Conservation (phyloP, 2,329 filamentous ascomycete species). For the Mycocentrospora acerina region DNA sequence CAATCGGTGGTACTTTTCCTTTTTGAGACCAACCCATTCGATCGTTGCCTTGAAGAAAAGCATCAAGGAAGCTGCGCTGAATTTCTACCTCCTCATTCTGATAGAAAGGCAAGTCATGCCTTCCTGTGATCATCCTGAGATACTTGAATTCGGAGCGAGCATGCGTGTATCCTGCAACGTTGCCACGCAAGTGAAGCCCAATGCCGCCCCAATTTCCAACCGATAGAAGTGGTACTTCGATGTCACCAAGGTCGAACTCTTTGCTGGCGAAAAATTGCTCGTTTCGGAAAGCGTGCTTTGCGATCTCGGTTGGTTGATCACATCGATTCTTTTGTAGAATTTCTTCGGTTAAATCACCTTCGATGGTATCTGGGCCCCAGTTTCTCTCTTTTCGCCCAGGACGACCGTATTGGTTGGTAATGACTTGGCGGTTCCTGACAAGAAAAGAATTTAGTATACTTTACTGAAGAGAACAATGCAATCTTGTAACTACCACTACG, state of each 20-base stretch:
- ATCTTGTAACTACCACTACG: neutral
- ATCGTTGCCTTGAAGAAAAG: slow-evolving; percentile 70
- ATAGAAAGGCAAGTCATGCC: slow-evolving; percentile 73
- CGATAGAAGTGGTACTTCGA: slow-evolving; percentile 65
- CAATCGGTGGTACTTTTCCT: slow-evolving; percentile 62
- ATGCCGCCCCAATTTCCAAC: slow-evolving; percentile 75
- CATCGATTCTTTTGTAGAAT: slow-evolving; percentile 52
- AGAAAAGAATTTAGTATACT: too few relatives aligned
- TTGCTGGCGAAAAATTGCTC: slow-evolving; percentile 65
- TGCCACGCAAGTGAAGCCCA: slow-evolving; percentile 67
- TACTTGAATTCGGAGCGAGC: slow-evolving; percentile 69
- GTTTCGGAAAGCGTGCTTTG: slow-evolving; percentile 59
- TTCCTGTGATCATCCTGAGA: slow-evolving; percentile 67
- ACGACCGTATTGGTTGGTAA: slow-evolving; percentile 68
- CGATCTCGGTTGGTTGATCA: slow-evolving; percentile 36
- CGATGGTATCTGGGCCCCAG: slow-evolving; percentile 59
- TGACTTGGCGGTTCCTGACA: slow-evolving; percentile 61
- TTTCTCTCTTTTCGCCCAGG: slow-evolving; percentile 53
- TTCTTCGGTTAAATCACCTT: slow-evolving; percentile 59
- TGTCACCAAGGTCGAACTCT: slow-evolving; percentile 65
- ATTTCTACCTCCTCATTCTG: slow-evolving; percentile 68
- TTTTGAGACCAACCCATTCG: slow-evolving; percentile 59
- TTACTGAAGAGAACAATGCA: slow-evolving; percentile 1
- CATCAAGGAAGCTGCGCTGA: slow-evolving; percentile 68
- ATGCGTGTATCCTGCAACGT: slow-evolving; percentile 64